Conservation (phyloP, 1,139 yeast species). For the Lizanozyma gosingica region DNA sequence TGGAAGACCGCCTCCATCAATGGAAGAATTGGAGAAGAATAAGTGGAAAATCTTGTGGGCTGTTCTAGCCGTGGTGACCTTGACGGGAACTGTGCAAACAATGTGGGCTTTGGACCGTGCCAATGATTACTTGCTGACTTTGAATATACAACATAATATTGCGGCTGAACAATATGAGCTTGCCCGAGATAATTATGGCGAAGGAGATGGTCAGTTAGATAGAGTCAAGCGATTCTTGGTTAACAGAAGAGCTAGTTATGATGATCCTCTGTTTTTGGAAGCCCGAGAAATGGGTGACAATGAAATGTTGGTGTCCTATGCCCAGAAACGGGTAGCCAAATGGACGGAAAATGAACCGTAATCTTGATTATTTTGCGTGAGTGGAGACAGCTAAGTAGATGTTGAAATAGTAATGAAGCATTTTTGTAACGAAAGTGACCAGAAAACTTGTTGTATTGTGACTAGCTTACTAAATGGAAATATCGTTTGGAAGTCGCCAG, state of each 20-base stretch:
- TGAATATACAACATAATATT: slow-evolving; percentile 30
- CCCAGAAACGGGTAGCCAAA: slow-evolving; percentile 19
- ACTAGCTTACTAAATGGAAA: no score
- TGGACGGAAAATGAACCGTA: slow-evolving; percentile 7
- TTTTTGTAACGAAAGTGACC: no score
- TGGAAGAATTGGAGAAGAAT: slow-evolving; percentile 35
- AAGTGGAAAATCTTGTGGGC: slow-evolving; percentile 37
- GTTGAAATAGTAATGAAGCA: no score
- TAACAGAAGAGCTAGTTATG: slow-evolving; percentile 38
- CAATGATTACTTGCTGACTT: slow-evolving; percentile 21
- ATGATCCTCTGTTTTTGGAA: slow-evolving; percentile 10
- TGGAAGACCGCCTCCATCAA: slow-evolving; percentile 30
- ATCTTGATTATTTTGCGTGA: no score
- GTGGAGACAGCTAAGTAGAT: no score
- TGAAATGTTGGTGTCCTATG: slow-evolving; percentile 24
- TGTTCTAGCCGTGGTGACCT: slow-evolving; percentile 29
- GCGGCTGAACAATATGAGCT: slow-evolving; percentile 38
- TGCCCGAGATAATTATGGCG: slow-evolving; percentile 46
- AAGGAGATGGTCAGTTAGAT: slow-evolving; percentile 41
- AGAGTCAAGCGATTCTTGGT: slow-evolving; percentile 52
- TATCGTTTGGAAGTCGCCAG: no score
- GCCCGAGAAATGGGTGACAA: slow-evolving; percentile 18
- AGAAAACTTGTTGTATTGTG: no score
- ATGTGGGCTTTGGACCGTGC: slow-evolving; percentile 33
- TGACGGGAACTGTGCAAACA: slow-evolving; percentile 36